These are phyloP conservation scores for Meripilus lineatus DNA, from an alignment of 1,284 basidiomycete genomes.

Conservation along the genomic window DNA sequence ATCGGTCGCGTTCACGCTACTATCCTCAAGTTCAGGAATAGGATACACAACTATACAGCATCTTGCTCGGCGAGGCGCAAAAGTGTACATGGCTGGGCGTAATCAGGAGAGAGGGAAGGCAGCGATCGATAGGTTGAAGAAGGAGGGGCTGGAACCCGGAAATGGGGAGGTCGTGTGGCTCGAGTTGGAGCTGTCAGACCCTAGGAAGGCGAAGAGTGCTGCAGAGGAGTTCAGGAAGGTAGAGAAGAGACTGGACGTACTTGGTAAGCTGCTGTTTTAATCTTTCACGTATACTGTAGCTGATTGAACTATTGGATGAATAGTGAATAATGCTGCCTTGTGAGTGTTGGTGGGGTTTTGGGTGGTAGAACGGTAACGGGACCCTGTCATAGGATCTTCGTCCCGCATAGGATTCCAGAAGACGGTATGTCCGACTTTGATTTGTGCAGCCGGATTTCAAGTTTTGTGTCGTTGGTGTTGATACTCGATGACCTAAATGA, in stretches of 20 bases:
- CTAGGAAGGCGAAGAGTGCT: constrained; percentile 34
- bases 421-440: constrained; percentile 29
- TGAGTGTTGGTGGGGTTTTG: constrained; percentile 20
- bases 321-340: constrained; percentile 53
- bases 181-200: constrained; percentile 41
- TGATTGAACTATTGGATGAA: background rate
- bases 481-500: too few species aligned
- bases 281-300: background rate
- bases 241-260: constrained; percentile 47
- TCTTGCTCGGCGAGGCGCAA: constrained; percentile 38
- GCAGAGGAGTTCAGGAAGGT: constrained; percentile 40
- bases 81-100: constrained; percentile 39
- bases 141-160: constrained; percentile 26
- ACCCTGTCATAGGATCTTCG: constrained; percentile 17
- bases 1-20: background rate
- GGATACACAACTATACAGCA: constrained; percentile 35
- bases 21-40: constrained; percentile 29
- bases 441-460: background rate
- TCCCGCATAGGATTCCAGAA: constrained; percentile 22
- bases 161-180: constrained; percentile 41
- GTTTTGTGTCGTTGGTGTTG: too few species aligned
- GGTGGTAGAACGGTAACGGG: constrained; percentile 1
- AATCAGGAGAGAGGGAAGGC: constrained; percentile 33
- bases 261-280: constrained; percentile 33
- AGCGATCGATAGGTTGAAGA: constrained; percentile 33